Conservation (phyloP, 805 yeast species). For the Suhomyces prunicola region DNA sequence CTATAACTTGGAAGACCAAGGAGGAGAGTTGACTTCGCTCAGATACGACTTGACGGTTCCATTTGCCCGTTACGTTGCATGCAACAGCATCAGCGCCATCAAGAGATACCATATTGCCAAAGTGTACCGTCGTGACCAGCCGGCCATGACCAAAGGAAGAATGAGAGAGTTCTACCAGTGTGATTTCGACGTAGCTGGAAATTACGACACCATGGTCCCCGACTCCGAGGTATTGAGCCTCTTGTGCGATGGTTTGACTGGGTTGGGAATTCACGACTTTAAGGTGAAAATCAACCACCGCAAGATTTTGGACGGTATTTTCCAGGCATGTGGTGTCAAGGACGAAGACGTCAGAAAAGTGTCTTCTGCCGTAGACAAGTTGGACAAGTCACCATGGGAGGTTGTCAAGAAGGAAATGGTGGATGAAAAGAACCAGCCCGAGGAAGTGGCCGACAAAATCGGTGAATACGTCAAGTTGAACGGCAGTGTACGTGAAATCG, state of each 20-base stretch:
- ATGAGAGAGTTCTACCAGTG: slow-evolving; percentile 99
- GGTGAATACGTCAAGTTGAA: slow-evolving; percentile 86
- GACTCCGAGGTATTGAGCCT: slow-evolving; percentile 87
- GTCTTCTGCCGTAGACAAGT: slow-evolving; percentile 93
- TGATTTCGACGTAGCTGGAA: slow-evolving; percentile 96
- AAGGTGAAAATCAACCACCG: slow-evolving; percentile 93
- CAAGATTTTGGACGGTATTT: slow-evolving; percentile 92
- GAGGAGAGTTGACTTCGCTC: slow-evolving; percentile 94
- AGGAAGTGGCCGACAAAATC: slow-evolving; percentile 87
- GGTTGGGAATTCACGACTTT: slow-evolving; percentile 83
- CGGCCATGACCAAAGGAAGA: slow-evolving; percentile 99
- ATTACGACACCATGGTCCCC: slow-evolving; percentile 90
- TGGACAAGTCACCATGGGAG: slow-evolving; percentile 95
- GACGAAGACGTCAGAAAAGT: slow-evolving; percentile 92
- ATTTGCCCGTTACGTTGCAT: slow-evolving; percentile 94
- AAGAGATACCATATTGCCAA: slow-evolving; percentile 97
- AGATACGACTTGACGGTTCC: slow-evolving; percentile 98
- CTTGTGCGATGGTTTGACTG: slow-evolving; percentile 78
- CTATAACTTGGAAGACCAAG: slow-evolving; percentile 96
- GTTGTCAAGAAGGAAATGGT: slow-evolving; percentile 90
- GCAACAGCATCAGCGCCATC: slow-evolving; percentile 85
- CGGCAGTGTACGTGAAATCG: slow-evolving; percentile 68
- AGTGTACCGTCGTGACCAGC: slow-evolving; percentile 98
- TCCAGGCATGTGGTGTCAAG: slow-evolving; percentile 90
- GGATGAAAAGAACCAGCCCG: slow-evolving; percentile 85